phyloP scores from a whole-genome alignment of 352 stramenopile genomes.

The Thalassiosira exigua region DNA sequence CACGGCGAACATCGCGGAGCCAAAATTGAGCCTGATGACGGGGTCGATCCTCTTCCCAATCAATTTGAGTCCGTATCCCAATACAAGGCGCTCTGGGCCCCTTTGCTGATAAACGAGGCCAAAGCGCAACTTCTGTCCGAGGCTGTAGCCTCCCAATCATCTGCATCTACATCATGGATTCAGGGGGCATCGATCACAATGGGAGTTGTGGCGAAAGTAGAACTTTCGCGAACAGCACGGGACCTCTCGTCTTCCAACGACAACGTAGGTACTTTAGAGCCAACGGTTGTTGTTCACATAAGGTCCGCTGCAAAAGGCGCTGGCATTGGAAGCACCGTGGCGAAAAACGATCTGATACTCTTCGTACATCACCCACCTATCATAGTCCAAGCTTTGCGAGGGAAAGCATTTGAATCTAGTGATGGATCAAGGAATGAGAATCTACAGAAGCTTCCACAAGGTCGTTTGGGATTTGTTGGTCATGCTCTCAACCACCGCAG shows the following conservation, averaged over 20 bases:
- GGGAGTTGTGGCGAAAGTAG: conserved; percentile 40
- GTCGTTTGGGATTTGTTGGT: conserved; percentile 51
- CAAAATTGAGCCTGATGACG: background rate
- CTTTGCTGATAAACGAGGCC: conserved; percentile 55
- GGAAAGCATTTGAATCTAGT: conserved; percentile 33
- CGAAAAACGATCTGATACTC: conserved; percentile 50
- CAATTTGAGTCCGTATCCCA: conserved; percentile 53
- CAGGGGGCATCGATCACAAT: conserved; percentile 16
- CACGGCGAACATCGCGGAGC: background rate
- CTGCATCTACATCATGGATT: conserved; percentile 32
- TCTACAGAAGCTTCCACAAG: conserved; percentile 24
- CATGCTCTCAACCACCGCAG: conserved; percentile 49
- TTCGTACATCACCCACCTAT: conserved; percentile 31
- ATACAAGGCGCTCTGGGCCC: conserved; percentile 60
- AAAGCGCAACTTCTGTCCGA: conserved; percentile 65
- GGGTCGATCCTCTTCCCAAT: conserved; percentile 33
- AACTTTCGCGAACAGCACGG: conserved; percentile 35
- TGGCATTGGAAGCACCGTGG: conserved; percentile 27
- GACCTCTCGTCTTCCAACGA: conserved; percentile 7
- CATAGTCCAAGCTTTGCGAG: conserved; percentile 41
- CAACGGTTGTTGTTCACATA: conserved; percentile 40
- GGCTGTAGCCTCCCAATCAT: conserved; percentile 49
- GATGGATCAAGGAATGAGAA: conserved; percentile 3
- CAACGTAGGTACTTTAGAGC: conserved; percentile 24
- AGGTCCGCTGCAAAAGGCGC: conserved; percentile 19